Conservation (phyloP, 2,329 filamentous ascomycete genomes). For the Claviceps sp. region DNA sequence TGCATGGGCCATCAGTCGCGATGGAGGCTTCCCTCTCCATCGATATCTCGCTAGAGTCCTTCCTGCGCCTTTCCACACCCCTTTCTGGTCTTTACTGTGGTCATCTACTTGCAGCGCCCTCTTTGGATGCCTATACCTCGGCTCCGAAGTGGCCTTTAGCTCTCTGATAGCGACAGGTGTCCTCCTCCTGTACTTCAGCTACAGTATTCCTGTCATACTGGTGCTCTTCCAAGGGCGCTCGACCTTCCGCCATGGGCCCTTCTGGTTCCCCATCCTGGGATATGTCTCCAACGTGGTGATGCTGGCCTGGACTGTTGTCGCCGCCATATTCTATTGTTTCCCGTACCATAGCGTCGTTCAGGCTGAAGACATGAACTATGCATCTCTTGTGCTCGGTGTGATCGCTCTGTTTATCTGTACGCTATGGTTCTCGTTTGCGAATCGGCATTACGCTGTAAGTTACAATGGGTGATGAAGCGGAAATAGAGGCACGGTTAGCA, state of each 20-base stretch:
- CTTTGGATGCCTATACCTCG: conserved; percentile 17
- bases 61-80: conserved; percentile 12
- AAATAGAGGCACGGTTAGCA: no score
- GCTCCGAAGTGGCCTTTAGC: conserved; percentile 15
- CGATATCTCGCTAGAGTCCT: conserved; percentile 12
- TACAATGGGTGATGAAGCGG: conserved; percentile 2
- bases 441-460: conserved; percentile 13
- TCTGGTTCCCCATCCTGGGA: conserved; percentile 15
- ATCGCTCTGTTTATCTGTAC: conserved; percentile 6
- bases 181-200: conserved; percentile 15
- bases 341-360: conserved; percentile 12
- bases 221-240: conserved; percentile 12
- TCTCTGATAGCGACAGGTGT: conserved; percentile 14
- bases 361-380: conserved; percentile 14
- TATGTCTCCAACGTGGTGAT: conserved; percentile 13
- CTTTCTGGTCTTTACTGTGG: conserved; percentile 13
- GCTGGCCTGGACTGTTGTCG: conserved; percentile 12
- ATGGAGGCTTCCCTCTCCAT: conserved; percentile 14
- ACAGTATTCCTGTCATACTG: conserved; percentile 14
- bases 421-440: conserved; percentile 13
- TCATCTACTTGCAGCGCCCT: conserved; percentile 13
- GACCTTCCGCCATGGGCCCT: conserved; percentile 14
- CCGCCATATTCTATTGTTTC: conserved; percentile 16
- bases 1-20: conserved; percentile 16
- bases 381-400: conserved; percentile 11